These are phyloP conservation scores for Tylopilus sp. DNA, from an alignment of 1,284 basidiomycete genomes.

Conservation along the genomic window DNA sequence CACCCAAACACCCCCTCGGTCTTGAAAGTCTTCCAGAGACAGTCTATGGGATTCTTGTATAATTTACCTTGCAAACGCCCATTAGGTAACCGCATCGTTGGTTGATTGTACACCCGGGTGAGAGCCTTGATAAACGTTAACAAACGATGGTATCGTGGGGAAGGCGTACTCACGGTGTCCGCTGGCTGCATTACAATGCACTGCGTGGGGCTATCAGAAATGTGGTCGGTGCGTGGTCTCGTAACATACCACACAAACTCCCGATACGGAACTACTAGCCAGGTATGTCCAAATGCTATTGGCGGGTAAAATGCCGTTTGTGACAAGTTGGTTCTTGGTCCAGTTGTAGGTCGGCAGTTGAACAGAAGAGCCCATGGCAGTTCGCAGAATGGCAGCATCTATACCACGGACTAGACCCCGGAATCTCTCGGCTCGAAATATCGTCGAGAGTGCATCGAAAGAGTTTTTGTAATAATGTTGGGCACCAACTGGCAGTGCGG, in stretches of 20 bases:
- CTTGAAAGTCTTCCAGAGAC: constrained; percentile 92
- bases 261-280: constrained; percentile 83
- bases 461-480: constrained; percentile 89
- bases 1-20: constrained; percentile 85
- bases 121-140: constrained; percentile 53
- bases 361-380: constrained; percentile 89
- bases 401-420: constrained; percentile 85
- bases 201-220: constrained; percentile 35
- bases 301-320: constrained; percentile 58
- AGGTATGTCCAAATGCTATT: constrained; percentile 86
- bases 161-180: constrained; percentile 61
- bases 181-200: constrained; percentile 86
- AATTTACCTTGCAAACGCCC: constrained; percentile 74
- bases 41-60: constrained; percentile 91
- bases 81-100: constrained; percentile 66
- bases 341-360: constrained; percentile 96
- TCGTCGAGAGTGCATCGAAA: constrained; percentile 75
- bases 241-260: constrained; percentile 78
- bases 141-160: constrained; percentile 1
- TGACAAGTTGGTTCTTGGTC: constrained; percentile 74
- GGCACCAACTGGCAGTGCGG: constrained; percentile 87
- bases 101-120: constrained; percentile 96
- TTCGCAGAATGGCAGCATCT: constrained; percentile 89
- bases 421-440: constrained; percentile 73
- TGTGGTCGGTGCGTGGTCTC: neutral